phyloP scores from a whole-genome alignment of 176 grass and related monocot species.

The Stipa capillata region DNA sequence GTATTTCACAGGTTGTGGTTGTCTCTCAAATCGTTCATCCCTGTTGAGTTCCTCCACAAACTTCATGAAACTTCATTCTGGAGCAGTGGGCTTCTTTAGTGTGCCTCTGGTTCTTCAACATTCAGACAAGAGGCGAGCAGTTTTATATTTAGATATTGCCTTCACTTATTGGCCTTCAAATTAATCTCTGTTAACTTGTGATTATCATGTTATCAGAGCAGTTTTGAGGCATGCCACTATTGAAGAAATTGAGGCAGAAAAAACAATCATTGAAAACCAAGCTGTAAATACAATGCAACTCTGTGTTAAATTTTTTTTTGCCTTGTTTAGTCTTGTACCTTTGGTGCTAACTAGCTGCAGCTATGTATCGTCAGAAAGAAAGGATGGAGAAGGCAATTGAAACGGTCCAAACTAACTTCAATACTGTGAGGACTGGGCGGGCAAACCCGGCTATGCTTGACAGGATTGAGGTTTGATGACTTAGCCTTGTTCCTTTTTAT shows the following conservation, averaged over 20 bases:
- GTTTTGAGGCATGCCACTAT: slow-evolving; percentile 81
- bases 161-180: neutral
- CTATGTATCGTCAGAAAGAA: slow-evolving; percentile 50
- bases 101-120: slow-evolving; percentile 14
- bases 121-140: slow-evolving; percentile 29
- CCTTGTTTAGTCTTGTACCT: neutral
- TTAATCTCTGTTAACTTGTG: slow-evolving; percentile 19
- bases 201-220: slow-evolving; percentile 48
- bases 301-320: neutral
- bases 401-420: slow-evolving; percentile 67
- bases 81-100: slow-evolving; percentile 14
- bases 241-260: slow-evolving; percentile 96
- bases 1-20: slow-evolving; percentile 26
- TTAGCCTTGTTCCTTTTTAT: neutral
- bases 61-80: neutral
- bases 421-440: slow-evolving; percentile 88
- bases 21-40: neutral
- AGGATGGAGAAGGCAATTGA: slow-evolving; percentile 95
- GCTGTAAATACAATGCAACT: slow-evolving; percentile 44
- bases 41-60: slow-evolving; percentile 3
- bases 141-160: neutral
- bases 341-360: slow-evolving; percentile 7
- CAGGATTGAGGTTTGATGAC: slow-evolving; percentile 66
- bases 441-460: slow-evolving; percentile 96
- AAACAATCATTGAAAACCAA: slow-evolving; percentile 72